Percentiles rank a stretch among this genome's conserved stretches.
Conservation (phyloP, 2,329 filamentous ascomycete species). For the Aspergillus quadricinctus region DNA sequence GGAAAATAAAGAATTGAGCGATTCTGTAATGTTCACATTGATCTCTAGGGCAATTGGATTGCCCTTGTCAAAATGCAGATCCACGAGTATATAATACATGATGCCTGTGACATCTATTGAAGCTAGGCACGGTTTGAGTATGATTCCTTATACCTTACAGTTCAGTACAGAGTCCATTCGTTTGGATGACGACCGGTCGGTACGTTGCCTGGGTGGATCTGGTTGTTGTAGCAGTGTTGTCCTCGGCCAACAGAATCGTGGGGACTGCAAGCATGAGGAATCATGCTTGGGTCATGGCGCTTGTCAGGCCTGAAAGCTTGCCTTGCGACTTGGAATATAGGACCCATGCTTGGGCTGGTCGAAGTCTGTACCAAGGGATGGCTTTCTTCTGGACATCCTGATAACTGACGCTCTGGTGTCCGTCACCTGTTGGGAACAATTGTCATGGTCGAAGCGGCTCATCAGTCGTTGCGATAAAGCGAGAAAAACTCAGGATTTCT, state of each 20-base stretch:
- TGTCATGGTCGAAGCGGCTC: background rate
- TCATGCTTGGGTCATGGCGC: background rate
- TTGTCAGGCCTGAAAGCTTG: background rate
- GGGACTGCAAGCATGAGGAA: background rate
- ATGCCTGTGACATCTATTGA: background rate
- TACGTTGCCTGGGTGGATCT: background rate
- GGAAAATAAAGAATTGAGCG: background rate
- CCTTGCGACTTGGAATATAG: background rate
- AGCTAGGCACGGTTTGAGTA: background rate
- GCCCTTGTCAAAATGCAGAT: background rate
- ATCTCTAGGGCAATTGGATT: background rate
- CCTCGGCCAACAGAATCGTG: background rate
- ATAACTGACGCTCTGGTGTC: background rate
- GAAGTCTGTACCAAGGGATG: background rate
- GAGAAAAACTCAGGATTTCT: constrained; percentile 26
- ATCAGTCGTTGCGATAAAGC: background rate
- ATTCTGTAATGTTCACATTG: constrained; percentile 2
- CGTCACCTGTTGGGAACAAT: background rate
- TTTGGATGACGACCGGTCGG: background rate
- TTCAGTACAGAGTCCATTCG: background rate
- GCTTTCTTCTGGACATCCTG: no score
- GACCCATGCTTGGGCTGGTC: background rate
- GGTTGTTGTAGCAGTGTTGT: background rate
- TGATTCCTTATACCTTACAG: background rate
- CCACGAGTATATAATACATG: background rate